phyloP scores from a whole-genome alignment of 1,284 basidiomycete species.

The Apiotrichum sp. region DNA sequence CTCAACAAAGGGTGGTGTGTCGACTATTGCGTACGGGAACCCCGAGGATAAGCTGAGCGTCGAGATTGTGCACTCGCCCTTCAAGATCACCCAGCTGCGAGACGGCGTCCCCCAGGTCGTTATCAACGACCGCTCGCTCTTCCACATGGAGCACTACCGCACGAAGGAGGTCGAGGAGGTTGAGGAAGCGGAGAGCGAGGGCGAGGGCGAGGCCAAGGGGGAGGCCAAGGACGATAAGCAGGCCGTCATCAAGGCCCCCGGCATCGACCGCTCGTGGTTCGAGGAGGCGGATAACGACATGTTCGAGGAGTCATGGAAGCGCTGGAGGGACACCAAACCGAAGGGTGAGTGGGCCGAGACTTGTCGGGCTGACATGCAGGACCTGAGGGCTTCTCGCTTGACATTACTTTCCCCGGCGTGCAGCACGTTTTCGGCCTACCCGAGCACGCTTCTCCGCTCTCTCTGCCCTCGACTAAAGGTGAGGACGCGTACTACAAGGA shows the following conservation, averaged over 20 bases:
- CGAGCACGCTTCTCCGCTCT: slow-evolving; percentile 87
- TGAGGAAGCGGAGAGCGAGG: slow-evolving; percentile 37
- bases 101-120: slow-evolving; percentile 76
- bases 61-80: slow-evolving; percentile 66
- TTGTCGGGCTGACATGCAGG: slow-evolving; percentile 50
- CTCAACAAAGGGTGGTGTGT: slow-evolving; percentile 47
- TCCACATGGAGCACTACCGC: slow-evolving; percentile 98
- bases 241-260: slow-evolving; percentile 54
- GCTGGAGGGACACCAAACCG: slow-evolving; percentile 87
- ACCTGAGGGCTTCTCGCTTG: slow-evolving; percentile 86
- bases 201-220: slow-evolving; percentile 41
- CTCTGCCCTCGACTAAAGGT: slow-evolving; percentile 67
- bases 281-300: slow-evolving; percentile 72
- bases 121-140: slow-evolving; percentile 78
- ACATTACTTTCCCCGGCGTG: slow-evolving; percentile 88
- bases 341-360: slow-evolving; percentile 59
- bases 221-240: slow-evolving; percentile 52
- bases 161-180: slow-evolving; percentile 53
- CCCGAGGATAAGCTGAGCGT: slow-evolving; percentile 32
- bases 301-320: slow-evolving; percentile 84
- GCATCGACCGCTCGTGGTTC: slow-evolving; percentile 66
- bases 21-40: slow-evolving; percentile 33
- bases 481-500: slow-evolving; percentile 65
- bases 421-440: slow-evolving; percentile 90
- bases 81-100: slow-evolving; percentile 65